phyloP scores from a whole-genome alignment of 192 early-diverging fungal species.

The Thamnidium elegans region DNA sequence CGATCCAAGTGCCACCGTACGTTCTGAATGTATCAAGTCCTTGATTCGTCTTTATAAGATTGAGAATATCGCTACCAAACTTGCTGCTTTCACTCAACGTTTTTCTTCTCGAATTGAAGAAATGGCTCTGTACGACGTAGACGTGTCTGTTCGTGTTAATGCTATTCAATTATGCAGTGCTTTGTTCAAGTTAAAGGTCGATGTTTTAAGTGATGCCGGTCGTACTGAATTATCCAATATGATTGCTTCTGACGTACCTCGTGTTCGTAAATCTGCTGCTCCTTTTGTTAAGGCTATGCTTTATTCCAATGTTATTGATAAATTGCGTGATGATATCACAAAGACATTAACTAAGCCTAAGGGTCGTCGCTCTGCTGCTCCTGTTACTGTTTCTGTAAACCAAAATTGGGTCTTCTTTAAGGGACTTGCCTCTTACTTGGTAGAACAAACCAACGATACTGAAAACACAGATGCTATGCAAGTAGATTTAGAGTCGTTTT shows the following conservation, averaged over 20 bases:
- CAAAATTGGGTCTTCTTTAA: conserved; percentile 46
- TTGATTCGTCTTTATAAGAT: conserved; percentile 57
- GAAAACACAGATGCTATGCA: neutral
- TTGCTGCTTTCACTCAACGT: conserved; percentile 63
- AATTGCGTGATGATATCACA: conserved; percentile 27
- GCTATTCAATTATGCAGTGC: conserved; percentile 50
- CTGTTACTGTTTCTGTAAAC: conserved; percentile 25
- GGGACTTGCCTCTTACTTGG: conserved; percentile 43
- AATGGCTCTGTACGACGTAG: conserved; percentile 69
- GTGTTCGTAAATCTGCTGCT: conserved; percentile 64
- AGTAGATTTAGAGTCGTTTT: neutral
- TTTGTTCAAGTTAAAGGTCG: conserved; percentile 40
- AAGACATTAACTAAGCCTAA: neutral
- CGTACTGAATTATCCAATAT: conserved; percentile 60
- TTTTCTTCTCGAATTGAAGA: conserved; percentile 71
- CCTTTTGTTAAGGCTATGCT: conserved; percentile 53
- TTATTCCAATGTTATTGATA: conserved; percentile 38
- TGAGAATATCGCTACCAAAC: conserved; percentile 51
- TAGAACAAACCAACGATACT: conserved; percentile 32
- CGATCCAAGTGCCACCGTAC: conserved; percentile 68
- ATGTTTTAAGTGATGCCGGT: conserved; percentile 61
- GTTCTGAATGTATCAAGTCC: conserved; percentile 68
- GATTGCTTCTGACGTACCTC: conserved; percentile 67
- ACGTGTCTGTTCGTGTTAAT: conserved; percentile 45
- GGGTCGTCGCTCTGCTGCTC: neutral